These are phyloP conservation scores for Psilocybe subaeruginosa DNA, from an alignment of 768 basidiomycete species.

Conservation along the genomic window DNA sequence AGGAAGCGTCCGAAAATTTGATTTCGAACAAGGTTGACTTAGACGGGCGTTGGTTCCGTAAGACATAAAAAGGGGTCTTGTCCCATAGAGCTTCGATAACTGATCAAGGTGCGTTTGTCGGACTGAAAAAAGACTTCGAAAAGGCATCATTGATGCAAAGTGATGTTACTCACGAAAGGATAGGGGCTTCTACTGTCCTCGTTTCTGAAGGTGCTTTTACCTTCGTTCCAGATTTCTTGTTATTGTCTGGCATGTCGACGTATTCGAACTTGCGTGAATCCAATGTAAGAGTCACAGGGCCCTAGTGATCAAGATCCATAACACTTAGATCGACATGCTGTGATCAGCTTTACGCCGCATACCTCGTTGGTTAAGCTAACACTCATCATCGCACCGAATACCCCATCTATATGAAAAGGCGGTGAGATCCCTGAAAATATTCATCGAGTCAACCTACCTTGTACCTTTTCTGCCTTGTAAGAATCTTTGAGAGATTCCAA, in stretches of 20 bases:
- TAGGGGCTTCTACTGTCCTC: background rate
- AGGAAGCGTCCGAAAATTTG: background rate
- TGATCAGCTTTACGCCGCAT: background rate
- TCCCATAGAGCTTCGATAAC: background rate
- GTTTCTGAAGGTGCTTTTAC: background rate
- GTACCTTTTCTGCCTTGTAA: constrained; percentile 77
- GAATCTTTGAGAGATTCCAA: constrained; percentile 63
- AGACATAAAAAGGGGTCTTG: background rate
- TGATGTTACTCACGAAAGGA: constrained; percentile 2
- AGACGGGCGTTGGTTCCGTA: background rate
- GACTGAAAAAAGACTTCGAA: background rate
- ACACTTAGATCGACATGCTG: background rate
- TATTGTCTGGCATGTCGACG: constrained; percentile 29
- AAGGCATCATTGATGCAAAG: background rate
- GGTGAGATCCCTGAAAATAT: constrained; percentile 3
- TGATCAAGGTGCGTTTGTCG: background rate
- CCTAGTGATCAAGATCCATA: constrained; percentile 48
- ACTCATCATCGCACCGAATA: constrained; percentile 96
- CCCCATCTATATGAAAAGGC: constrained; percentile 65
- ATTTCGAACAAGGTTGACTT: background rate
- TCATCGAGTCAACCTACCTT: constrained; percentile 52
- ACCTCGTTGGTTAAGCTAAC: constrained; percentile 90
- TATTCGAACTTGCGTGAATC: constrained; percentile 84
- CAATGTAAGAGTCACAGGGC: constrained; percentile 84
- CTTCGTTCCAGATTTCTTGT: constrained; percentile 10